A percentile compares a stretch with the other conserved stretches of the same genome.
Conservation (phyloP, 192 early-diverging fungal species). For the Entophlyctis luteolus region DNA sequence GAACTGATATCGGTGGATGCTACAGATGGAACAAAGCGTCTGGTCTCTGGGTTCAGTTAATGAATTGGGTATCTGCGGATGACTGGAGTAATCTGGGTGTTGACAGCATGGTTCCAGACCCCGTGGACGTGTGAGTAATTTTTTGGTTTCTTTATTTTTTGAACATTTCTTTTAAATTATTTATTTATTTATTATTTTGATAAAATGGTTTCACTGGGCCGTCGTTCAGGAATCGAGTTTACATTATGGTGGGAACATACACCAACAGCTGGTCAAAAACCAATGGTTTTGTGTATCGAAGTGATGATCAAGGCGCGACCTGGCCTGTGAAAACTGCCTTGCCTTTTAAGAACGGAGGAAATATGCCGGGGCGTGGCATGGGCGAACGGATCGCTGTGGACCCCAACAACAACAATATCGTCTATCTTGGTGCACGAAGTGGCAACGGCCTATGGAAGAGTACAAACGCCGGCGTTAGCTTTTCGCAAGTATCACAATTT, state of each 20-base stretch:
- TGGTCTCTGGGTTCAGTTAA: constrained; percentile 20
- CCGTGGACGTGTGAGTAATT: constrained; percentile 34
- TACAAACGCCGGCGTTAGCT: background rate
- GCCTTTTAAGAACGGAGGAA: background rate
- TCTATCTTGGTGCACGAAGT: background rate
- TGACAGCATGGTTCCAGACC: constrained; percentile 26
- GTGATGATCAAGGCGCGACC: background rate
- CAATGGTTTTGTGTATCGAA: background rate
- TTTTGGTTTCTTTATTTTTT: background rate
- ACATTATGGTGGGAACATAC: background rate
- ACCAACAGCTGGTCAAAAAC: background rate
- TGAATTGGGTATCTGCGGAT: constrained; percentile 20
- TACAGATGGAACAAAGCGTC: constrained; percentile 25
- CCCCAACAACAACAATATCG: background rate
- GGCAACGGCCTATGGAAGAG: background rate
- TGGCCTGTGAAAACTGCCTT: background rate
- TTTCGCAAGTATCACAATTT: background rate
- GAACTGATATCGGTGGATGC: constrained; percentile 33
- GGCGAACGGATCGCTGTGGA: background rate
- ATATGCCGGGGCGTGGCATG: background rate
- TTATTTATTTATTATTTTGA: background rate
- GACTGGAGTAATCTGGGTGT: constrained; percentile 17
- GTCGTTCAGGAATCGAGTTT: background rate
- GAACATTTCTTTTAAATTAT: background rate
- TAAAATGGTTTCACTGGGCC: no score